phyloP scores from a whole-genome alignment of 768 basidiomycete species.

The Lactifluus volemus region DNA sequence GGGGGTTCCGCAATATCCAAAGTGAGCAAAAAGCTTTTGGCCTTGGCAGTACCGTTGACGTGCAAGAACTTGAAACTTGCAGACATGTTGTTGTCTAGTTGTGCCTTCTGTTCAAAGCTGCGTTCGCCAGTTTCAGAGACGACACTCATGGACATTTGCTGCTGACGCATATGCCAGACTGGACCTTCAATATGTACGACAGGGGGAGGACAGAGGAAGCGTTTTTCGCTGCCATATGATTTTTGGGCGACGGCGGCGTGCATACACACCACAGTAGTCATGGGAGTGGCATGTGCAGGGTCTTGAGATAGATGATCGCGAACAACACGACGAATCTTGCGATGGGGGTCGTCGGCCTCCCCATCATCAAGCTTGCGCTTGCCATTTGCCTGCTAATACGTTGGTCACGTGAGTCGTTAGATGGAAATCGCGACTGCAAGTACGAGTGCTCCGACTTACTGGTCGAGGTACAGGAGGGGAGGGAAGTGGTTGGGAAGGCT shows the following conservation, averaged over 20 bases:
- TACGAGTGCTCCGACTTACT: slow-evolving; percentile 6
- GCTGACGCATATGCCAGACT: slow-evolving; percentile 72
- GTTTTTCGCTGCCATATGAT: slow-evolving; percentile 92
- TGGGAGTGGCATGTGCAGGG: slow-evolving; percentile 65
- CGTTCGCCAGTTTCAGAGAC: slow-evolving; percentile 78
- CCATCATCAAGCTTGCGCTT: slow-evolving; percentile 73
- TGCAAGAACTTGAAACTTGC: slow-evolving; percentile 90
- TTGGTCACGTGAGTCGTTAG: slow-evolving; percentile 17
- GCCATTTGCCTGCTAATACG: slow-evolving; percentile 28
- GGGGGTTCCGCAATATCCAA: slow-evolving; percentile 78
- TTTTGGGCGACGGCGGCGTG: slow-evolving; percentile 95
- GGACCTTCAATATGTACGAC: slow-evolving; percentile 90
- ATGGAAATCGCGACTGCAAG: not conserved
- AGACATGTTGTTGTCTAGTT: slow-evolving; percentile 75
- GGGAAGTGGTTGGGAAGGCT: slow-evolving; percentile 12
- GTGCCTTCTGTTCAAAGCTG: slow-evolving; percentile 76
- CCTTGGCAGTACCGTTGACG: slow-evolving; percentile 81
- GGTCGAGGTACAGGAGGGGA: slow-evolving; percentile 14
- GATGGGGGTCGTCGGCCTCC: slow-evolving; percentile 53
- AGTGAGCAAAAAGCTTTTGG: slow-evolving; percentile 82
- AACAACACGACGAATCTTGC: slow-evolving; percentile 77
- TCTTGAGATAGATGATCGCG: slow-evolving; percentile 76
- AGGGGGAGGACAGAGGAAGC: slow-evolving; percentile 89
- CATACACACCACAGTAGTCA: slow-evolving; percentile 85
- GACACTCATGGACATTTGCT: slow-evolving; percentile 78